phyloP scores from a whole-genome alignment of 169 alveolate genomes.

The Eimeria acervulina region DNA sequence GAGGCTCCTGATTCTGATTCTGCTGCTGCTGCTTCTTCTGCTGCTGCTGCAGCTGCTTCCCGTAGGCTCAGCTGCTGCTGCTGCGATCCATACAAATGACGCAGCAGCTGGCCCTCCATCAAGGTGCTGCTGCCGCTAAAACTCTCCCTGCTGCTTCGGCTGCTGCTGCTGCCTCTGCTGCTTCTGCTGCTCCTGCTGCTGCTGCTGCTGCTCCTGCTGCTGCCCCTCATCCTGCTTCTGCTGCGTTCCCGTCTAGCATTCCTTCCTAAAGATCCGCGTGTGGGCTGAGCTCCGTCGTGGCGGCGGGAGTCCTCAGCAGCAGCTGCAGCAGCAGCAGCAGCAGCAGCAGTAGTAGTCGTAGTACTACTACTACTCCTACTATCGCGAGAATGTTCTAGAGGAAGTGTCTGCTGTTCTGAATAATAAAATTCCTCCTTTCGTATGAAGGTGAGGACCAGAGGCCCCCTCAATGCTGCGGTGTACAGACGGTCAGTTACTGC shows the following conservation, averaged over 20 bases:
- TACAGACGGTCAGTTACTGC: neutral
- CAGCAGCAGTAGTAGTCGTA: neutral
- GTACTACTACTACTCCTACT: neutral
- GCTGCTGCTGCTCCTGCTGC: neutral
- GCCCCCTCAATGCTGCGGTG: neutral
- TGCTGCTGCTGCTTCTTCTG: too few relatives aligned
- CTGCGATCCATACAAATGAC: too few relatives aligned
- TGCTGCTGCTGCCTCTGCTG: too few relatives aligned
- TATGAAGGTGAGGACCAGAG: neutral
- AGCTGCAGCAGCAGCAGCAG: conserved; percentile 30
- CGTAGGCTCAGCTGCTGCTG: too few relatives aligned
- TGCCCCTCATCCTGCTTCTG: neutral
- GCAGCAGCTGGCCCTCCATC: neutral
- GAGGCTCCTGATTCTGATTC: too few relatives aligned
- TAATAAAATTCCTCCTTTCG: neutral
- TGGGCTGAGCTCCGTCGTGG: neutral
- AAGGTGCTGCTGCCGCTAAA: neutral
- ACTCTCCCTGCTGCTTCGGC: too few relatives aligned
- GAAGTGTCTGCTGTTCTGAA: neutral
- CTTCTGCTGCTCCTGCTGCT: neutral
- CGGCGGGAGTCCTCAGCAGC: neutral
- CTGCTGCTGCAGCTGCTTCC: too few relatives aligned
- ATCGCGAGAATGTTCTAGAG: neutral
- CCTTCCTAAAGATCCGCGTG: neutral
- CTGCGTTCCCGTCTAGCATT: too few relatives aligned